phyloP scores from a whole-genome alignment of 2,329 filamentous ascomycete genomes.

The Diaporthe caulivora region DNA sequence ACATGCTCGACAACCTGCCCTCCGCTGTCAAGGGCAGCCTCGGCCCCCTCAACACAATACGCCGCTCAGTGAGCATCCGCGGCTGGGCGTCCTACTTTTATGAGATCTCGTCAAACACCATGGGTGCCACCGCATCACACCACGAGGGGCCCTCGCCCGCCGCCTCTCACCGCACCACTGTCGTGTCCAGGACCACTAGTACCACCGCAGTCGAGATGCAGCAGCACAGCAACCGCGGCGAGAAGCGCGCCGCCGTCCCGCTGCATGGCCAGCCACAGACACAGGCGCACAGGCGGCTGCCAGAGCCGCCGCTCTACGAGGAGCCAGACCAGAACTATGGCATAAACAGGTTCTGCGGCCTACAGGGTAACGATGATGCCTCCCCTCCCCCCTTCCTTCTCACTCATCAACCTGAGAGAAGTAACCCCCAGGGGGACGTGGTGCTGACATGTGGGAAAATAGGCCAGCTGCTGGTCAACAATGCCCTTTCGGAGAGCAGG shows the following conservation, averaged over 20 bases:
- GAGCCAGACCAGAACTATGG: constrained; percentile 28
- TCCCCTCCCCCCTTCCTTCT: too few relatives aligned
- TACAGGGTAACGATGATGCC: constrained; percentile 35
- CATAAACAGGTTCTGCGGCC: constrained; percentile 41
- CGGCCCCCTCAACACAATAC: constrained; percentile 33
- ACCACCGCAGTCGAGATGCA: constrained; percentile 35
- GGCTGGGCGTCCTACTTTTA: constrained; percentile 36
- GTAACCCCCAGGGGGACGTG: neutral
- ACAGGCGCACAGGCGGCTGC: neutral
- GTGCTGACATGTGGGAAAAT: neutral
- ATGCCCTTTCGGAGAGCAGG: constrained; percentile 24
- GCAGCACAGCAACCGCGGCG: constrained; percentile 32
- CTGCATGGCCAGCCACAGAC: neutral
- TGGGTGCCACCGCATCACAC: constrained; percentile 21
- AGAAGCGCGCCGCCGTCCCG: constrained; percentile 6
- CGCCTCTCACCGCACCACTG: neutral
- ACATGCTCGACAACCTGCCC: constrained; percentile 34
- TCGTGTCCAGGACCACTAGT: constrained; percentile 28
- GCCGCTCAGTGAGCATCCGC: constrained; percentile 36
- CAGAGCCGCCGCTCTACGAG: neutral
- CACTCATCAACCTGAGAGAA: neutral
- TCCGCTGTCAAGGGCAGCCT: constrained; percentile 36
- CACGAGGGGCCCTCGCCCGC: neutral
- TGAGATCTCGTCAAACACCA: constrained; percentile 30
- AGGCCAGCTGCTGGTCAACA: constrained; percentile 36